phyloP scores from a whole-genome alignment of 2,329 filamentous ascomycete genomes.

The Chrysoporthe austroafricana region DNA sequence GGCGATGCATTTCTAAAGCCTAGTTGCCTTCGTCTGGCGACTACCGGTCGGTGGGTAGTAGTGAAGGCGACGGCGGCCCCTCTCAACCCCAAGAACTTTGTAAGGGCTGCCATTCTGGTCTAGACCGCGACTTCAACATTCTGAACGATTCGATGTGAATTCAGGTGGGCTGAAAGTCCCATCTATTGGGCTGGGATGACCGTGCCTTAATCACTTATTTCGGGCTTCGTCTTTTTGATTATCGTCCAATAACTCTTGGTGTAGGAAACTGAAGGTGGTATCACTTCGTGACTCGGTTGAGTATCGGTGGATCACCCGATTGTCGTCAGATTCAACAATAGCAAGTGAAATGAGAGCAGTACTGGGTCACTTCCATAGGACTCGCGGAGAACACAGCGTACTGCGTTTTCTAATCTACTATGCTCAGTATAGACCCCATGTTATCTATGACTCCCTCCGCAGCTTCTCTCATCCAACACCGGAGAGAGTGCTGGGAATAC shows the following conservation, averaged over 20 bases:
- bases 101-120: not conserved
- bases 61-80: not conserved
- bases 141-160: not conserved
- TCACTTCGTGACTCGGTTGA: not conserved
- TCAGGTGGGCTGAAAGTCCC: not conserved
- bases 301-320: not conserved
- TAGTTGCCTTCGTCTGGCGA: not conserved
- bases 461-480: not conserved
- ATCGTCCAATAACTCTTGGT: not conserved
- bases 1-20: not conserved
- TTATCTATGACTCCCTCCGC: not conserved
- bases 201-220: not conserved
- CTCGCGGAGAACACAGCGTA: not conserved
- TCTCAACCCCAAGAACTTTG: not conserved
- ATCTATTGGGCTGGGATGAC: not conserved
- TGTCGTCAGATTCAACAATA: not conserved
- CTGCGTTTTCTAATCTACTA: not conserved
- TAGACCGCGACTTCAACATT: not conserved
- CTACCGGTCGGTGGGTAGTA: not conserved
- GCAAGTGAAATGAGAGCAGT: not conserved
- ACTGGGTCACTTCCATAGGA: not conserved
- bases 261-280: constrained; percentile 2
- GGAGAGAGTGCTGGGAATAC: not conserved
- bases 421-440: not conserved
- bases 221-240: not conserved